These are phyloP conservation scores for Zygosaccharomyces pseudobailii DNA, from an alignment of 1,139 yeast genomes.

Conservation along the genomic window DNA sequence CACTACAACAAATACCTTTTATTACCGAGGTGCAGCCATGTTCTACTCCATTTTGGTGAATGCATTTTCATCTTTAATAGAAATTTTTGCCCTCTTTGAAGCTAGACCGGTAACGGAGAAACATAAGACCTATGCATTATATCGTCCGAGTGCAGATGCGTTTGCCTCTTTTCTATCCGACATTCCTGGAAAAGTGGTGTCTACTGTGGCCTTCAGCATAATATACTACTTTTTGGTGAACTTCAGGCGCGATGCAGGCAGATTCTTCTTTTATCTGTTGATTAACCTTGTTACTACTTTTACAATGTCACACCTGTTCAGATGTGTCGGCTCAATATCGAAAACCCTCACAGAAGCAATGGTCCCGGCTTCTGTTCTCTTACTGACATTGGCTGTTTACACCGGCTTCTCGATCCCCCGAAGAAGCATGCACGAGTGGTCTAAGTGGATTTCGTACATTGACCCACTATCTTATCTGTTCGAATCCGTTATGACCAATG, in stretches of 20 bases:
- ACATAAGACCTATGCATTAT: constrained; percentile 60
- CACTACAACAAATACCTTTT: constrained; percentile 47
- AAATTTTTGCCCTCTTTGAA: constrained; percentile 56
- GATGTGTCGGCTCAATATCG: constrained; percentile 56
- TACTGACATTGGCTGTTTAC: constrained; percentile 50
- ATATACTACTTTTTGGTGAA: constrained; percentile 56
- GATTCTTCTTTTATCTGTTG: constrained; percentile 54
- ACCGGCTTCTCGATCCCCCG: constrained; percentile 64
- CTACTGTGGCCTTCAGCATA: constrained; percentile 48
- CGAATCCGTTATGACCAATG: constrained; percentile 57
- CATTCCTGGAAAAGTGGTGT: constrained; percentile 49
- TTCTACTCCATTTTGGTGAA: constrained; percentile 67
- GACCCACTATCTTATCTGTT: constrained; percentile 60
- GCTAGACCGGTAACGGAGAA: constrained; percentile 67
- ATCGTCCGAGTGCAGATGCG: constrained; percentile 67
- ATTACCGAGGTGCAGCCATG: constrained; percentile 55
- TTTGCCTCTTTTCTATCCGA: constrained; percentile 56
- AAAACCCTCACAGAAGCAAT: constrained; percentile 52
- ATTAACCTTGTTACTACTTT: constrained; percentile 45
- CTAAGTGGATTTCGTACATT: constrained; percentile 60
- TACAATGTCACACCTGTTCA: constrained; percentile 56
- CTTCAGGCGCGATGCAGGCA: constrained; percentile 52
- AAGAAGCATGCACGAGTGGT: constrained; percentile 59
- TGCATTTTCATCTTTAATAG: constrained; percentile 61
- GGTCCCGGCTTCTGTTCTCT: constrained; percentile 55